phyloP scores from a whole-genome alignment of 2,329 filamentous ascomycete genomes.

The Trichoderma simmonsii region DNA sequence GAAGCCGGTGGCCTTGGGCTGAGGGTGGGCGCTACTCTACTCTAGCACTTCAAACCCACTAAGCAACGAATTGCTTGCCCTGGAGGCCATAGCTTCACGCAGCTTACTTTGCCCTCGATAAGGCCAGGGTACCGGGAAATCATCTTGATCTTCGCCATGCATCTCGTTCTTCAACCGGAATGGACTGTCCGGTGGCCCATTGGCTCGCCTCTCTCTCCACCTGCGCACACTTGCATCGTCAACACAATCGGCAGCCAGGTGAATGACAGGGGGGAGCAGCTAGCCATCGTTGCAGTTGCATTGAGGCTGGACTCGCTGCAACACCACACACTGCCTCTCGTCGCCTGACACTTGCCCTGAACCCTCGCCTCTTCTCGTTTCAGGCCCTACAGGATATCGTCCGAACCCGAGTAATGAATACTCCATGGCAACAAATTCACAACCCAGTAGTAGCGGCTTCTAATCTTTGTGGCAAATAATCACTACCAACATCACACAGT shows the following conservation, averaged over 20 bases:
- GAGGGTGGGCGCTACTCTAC: not conserved
- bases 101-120: not conserved
- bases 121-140: not conserved
- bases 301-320: slow-evolving; percentile 4
- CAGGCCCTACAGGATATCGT: not conserved
- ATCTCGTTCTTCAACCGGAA: not conserved
- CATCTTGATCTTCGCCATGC: not conserved
- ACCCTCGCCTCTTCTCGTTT: not conserved
- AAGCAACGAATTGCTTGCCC: not conserved
- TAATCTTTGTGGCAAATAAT: not conserved
- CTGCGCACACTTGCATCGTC: not conserved
- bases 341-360: not conserved
- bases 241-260: not conserved
- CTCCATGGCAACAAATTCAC: not conserved
- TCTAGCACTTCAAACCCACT: not conserved
- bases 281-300: not conserved
- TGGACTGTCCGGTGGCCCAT: not conserved
- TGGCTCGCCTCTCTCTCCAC: not conserved
- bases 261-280: not conserved
- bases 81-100: not conserved
- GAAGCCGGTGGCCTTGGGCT: not conserved
- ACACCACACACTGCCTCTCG: not conserved
- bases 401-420: not conserved
- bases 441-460: not conserved
- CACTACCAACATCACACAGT: not conserved